Evolutionary conservation across 192 early-diverging fungal genomes (phyloP), one percentile per base, ranked within the genome.

Genomic region (Entomortierella lignicola): DNA sequence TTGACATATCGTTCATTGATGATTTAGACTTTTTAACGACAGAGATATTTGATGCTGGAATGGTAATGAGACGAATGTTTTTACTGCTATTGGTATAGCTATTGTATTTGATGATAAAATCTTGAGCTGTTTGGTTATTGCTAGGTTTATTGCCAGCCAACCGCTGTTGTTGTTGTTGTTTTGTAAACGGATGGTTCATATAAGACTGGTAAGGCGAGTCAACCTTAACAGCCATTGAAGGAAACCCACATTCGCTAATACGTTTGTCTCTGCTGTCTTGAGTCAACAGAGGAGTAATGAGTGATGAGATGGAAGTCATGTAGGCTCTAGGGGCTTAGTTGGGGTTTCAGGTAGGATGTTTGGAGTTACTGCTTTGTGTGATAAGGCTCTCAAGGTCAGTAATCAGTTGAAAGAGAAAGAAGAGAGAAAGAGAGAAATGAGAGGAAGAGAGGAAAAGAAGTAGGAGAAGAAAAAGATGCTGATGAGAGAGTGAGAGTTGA

Each of bases 41-140:
- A 8, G 67, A 60, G 37, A 47, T 69, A 31, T 2, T 37, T 5
- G 52, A 44, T 23, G 42, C 34, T 21, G 69, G 69, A 25, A 67
- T 74, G 13, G 72, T 74, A 43, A 74, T 67, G 17, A 77, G 54
- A 8, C 32, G 57, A n/a, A 77, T 57, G 27, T 20, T 55, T 41
- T 61, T 62, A 54, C 72, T 77, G 41, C 53, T 68, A 31, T 77
- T 77, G n/a, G 72, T 77, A 37, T 77, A 68, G 44, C 30, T 68
- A 30, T 50, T 62, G 65, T 68, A 77, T 48, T 77, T 60, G 55
- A 26, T 65, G 47, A 72, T 31, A 58, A n/a, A 58, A 6, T 50
- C 37, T 4, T 71, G 60, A 21, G 41, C 53, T 30, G 30, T 64
- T 57, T 63, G 61, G 23, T 51, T 30, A n/a, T n/a, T 12, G 27